phyloP scores from a whole-genome alignment of 495 filamentous ascomycete genomes.

The Cercophora sp. region DNA sequence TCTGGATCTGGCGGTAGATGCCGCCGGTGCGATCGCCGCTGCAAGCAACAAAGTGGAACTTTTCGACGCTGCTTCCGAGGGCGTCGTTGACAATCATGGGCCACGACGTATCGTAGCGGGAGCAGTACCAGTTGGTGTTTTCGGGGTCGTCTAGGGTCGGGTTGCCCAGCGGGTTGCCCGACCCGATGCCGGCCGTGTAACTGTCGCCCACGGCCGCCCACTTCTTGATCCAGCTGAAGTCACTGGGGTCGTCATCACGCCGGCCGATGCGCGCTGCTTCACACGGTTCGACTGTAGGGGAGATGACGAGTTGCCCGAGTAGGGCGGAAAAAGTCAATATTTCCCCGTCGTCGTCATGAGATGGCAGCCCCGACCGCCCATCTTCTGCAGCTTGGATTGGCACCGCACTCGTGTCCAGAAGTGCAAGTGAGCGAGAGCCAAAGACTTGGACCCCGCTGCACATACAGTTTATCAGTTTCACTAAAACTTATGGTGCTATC shows the following conservation, averaged over 20 bases:
- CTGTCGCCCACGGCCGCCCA: slow-evolving; percentile 35
- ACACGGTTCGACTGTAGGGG: too few relatives aligned
- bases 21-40: slow-evolving; percentile 17
- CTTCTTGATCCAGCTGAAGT: slow-evolving; percentile 24
- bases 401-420: too few relatives aligned
- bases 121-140: slow-evolving; percentile 14
- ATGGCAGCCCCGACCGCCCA: too few relatives aligned
- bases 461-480: too few relatives aligned
- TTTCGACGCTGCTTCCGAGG: slow-evolving; percentile 1
- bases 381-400: too few relatives aligned
- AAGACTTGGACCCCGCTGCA: too few relatives aligned
- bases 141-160: slow-evolving; percentile 1
- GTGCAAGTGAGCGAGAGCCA: too few relatives aligned
- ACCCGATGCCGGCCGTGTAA: slow-evolving; percentile 34
- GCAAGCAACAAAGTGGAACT: slow-evolving; percentile 24
- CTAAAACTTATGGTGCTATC: too few relatives aligned
- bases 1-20: slow-evolving; percentile 21
- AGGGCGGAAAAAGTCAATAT: too few relatives aligned
- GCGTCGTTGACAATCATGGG: slow-evolving; percentile 16
- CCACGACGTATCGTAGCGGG: slow-evolving; percentile 26
- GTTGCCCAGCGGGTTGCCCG: slow-evolving; percentile 16
- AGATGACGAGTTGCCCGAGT: too few relatives aligned
- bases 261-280: too few relatives aligned
- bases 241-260: background rate
- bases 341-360: too few relatives aligned